Evolutionary conservation across 2,329 filamentous ascomycete species (phyloP), one percentile per base, ranked within the genome.

Genomic region (Colletotrichum liaoningense): DNA sequence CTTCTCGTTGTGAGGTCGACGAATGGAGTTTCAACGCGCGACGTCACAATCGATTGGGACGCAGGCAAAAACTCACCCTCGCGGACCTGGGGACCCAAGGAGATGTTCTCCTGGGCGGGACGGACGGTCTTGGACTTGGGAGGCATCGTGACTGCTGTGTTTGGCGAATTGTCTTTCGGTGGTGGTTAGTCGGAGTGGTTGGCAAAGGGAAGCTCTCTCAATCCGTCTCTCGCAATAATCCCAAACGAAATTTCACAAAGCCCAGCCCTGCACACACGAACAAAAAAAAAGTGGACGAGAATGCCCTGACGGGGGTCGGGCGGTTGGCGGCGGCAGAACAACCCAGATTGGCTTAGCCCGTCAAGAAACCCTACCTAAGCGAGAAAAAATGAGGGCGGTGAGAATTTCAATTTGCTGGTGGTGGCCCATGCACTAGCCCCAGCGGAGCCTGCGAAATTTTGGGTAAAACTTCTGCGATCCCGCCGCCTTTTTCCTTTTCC

Each of bases 71-170:
- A 84, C 91, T 84, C 86, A 96, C 95, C 95, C 91, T 98, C 96
- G 85, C 95, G 93, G 89, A 95, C 94, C 87, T 98, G 94, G 85
- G 97, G 97, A 83, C 97, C 97, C 83, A 98, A 92, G 88, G 94
- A 95, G 91, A 99, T 97, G 90, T 99, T 99, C 93, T 98, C 97
- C 90, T 96, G 92, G 82, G 91, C 90, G 83, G 94, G 92, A 85
- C 93, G 91, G 86, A 93, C 92, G 91, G 96, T 95, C 92, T 97
- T 97, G 62, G 62, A 64, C 86, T 95, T 95, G 88, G 95, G 89
- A 67, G 74, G 69, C 96, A 98, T 98, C 85, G 87, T 94, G 90
- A 86, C 82, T 82, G 82, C 77, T 74, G 71, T 58, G 49, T 73
- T 71, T 71, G 68, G 63, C 75, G 70, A 81, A 80, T 75, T 77